phyloP scores from a whole-genome alignment of 352 stramenopile species.

The Sclerospora graminicola region DNA sequence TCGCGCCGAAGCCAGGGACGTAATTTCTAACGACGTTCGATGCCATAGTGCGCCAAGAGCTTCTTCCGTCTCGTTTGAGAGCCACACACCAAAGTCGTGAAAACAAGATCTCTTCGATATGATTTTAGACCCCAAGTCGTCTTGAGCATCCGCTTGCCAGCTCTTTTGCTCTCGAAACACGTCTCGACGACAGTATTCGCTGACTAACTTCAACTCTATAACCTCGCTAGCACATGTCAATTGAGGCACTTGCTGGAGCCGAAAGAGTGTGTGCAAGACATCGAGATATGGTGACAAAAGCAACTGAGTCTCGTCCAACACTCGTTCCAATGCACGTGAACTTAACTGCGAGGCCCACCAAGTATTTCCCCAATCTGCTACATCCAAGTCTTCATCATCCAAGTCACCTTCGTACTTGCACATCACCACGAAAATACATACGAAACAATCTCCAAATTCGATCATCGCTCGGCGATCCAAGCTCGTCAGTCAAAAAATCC shows the following conservation, averaged over 20 bases:
- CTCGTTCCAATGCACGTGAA: conserved; percentile 10
- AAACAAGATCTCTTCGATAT: conserved; percentile 5
- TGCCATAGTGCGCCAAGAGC: conserved; percentile 31
- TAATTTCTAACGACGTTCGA: conserved; percentile 20
- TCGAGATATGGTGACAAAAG: conserved; percentile 37
- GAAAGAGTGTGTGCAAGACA: conserved; percentile 44
- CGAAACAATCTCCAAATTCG: conserved; percentile 20
- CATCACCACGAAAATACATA: conserved; percentile 20
- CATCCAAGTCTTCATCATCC: conserved; percentile 2
- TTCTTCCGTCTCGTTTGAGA: conserved; percentile 33
- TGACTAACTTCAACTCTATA: conserved; percentile 35
- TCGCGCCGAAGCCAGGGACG: conserved; percentile 25
- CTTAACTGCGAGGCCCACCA: conserved; percentile 30
- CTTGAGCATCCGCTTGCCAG: neutral
- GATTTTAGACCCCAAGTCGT: neutral
- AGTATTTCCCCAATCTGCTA: conserved; percentile 21
- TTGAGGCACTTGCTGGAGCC: conserved; percentile 29
- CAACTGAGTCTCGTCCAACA: conserved; percentile 24
- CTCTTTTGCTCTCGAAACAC: neutral
- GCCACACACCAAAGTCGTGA: conserved; percentile 29
- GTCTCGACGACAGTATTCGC: conserved; percentile 16
- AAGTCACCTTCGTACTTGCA: conserved; percentile 14
- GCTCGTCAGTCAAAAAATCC: conserved; percentile 11
- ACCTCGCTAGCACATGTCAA: conserved; percentile 27
- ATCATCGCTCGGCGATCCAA: conserved; percentile 17